These are phyloP conservation scores for Sugiyamaella boreocaroliniensis DNA, from an alignment of 805 yeast genomes.

Conservation along the genomic window DNA sequence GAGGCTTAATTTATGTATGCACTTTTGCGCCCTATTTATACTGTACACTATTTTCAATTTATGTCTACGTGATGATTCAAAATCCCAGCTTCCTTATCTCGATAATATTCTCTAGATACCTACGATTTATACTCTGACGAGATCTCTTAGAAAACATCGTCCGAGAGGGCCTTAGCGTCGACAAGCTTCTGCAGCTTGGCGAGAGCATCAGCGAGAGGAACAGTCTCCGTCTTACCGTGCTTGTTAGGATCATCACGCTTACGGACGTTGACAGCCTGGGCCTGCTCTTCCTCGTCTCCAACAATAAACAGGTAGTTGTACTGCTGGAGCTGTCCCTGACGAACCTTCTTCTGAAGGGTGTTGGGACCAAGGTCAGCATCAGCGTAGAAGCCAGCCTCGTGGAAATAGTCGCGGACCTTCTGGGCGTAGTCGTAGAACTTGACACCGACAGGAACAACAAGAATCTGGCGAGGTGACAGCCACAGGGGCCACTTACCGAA, in stretches of 20 bases:
- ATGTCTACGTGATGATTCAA: not conserved
- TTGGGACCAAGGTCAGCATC: constrained; percentile 93
- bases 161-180: constrained; percentile 39
- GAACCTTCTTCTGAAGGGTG: constrained; percentile 96
- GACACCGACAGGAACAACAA: constrained; percentile 95
- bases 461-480: constrained; percentile 98
- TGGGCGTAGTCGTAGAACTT: constrained; percentile 88
- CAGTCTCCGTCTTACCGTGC: constrained; percentile 83
- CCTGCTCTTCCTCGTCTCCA: constrained; percentile 86
- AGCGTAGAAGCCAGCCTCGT: constrained; percentile 70
- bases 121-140: not conserved
- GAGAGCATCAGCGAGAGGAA: constrained; percentile 64
- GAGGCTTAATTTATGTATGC: not conserved
- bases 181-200: constrained; percentile 60
- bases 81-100: too few relatives aligned
- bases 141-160: constrained; percentile 11
- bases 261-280: constrained; percentile 84
- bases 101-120: too few relatives aligned
- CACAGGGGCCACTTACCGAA: constrained; percentile 99
- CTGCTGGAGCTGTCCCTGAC: constrained; percentile 90
- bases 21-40: not conserved
- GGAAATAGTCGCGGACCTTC: constrained; percentile 60
- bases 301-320: constrained; percentile 95
- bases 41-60: not conserved
- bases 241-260: constrained; percentile 85